phyloP scores from a whole-genome alignment of 768 basidiomycete species.

The Crucibulum laeve region DNA sequence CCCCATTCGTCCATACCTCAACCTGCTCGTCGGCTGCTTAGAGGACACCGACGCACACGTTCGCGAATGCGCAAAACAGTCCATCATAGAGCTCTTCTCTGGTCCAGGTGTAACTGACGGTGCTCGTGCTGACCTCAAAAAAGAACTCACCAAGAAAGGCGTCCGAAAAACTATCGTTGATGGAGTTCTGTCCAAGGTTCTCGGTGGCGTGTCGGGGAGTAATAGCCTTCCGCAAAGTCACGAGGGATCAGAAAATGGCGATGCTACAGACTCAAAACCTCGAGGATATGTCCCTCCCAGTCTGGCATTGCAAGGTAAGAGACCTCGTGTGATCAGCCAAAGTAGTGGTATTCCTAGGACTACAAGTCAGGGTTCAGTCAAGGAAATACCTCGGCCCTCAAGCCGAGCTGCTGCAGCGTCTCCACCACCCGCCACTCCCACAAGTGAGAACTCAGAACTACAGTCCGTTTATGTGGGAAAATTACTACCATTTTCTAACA shows the following conservation, averaged over 20 bases:
- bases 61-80: constrained; percentile 77
- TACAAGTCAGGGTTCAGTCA: constrained; percentile 44
- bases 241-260: constrained; percentile 61
- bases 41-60: constrained; percentile 92
- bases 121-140: constrained; percentile 91
- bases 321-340: constrained; percentile 38
- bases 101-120: constrained; percentile 78
- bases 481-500: background rate
- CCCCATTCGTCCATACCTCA: constrained; percentile 77
- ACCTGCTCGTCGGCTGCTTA: constrained; percentile 75
- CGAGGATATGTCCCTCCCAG: constrained; percentile 78
- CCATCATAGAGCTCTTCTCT: constrained; percentile 82
- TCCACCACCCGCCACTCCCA: constrained; percentile 30
- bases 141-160: constrained; percentile 79
- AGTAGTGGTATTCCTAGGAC: constrained; percentile 35
- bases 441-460: constrained; percentile 43
- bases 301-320: constrained; percentile 52
- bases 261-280: constrained; percentile 29
- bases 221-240: constrained; percentile 42
- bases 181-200: constrained; percentile 63
- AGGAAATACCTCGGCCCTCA: constrained; percentile 48
- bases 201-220: constrained; percentile 40
- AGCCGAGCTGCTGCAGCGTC: constrained; percentile 57
- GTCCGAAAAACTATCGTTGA: constrained; percentile 89
- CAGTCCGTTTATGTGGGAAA: constrained; percentile 65